Evolutionary conservation across 257 asterid species (phyloP), one percentile per base, ranked within the genome.

Genomic region (Verbena officinalis): DNA sequence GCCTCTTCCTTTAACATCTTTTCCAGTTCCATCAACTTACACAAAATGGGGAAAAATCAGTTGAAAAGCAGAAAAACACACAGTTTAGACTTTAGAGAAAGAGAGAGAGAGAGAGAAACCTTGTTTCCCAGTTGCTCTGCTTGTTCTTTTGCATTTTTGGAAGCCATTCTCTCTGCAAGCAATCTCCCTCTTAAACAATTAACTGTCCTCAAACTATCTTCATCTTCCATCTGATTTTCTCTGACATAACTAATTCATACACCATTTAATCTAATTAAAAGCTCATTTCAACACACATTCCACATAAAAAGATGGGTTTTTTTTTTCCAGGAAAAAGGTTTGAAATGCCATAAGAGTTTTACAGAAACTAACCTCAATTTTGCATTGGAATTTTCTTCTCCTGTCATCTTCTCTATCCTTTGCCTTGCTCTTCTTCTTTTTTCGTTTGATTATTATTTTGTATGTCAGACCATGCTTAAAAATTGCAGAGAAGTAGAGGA

Each of bases 171-270:
- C 72, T 90, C 97, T 31, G 95, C 96, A 24, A 78, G 84, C 76
- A 90, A 74, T 83, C 97, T 87, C 48, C 91, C 96, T 77, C 96
- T 87, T 4, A 90, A 81, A 64, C 86, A 83, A 21, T 78, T 77
- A 43, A 87, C 82, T 4, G 79, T 90, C 66, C 80, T 87, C 77
- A 71, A 77, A 46, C 69, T 77, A 46, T 90, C 85, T 68, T 80
- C 95, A 34, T 30, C 80, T 76, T 70, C 85, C 72, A 67, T 64
- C 52, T 31, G 59, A 53, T 23, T 72, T 69, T 64, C 78, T 59
- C 80, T 73, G 57, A 14, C 2, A 36, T 24, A 66, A 57, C 5
- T 0, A 12, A n/a, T 4, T 1, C 23, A 31, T 56, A 19, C 8
- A 9, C 24, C 73, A 69, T 13, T 55, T 21, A 65, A 17, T n/a